Conservation (phyloP, 192 early-diverging fungal genomes). For the Radiomyces spectabilis region DNA sequence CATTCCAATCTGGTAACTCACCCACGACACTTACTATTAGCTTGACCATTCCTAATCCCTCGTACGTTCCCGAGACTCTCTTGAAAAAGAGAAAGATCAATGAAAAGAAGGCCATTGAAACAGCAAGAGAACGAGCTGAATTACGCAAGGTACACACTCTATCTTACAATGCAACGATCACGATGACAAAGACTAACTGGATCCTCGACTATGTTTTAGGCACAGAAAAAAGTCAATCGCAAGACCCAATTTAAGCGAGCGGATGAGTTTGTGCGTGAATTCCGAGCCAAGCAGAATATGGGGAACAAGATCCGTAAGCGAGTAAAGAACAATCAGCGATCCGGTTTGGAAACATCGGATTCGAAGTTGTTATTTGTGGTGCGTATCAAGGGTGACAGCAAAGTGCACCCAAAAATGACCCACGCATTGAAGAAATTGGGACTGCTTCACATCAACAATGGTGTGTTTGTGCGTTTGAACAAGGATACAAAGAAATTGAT, state of each 20-base stretch:
- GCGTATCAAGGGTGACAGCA: background rate
- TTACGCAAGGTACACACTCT: conserved; percentile 2
- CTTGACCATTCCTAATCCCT: conserved; percentile 50
- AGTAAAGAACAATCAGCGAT: background rate
- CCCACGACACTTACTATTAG: no score
- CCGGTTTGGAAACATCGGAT: no score
- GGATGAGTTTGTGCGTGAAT: conserved; percentile 11
- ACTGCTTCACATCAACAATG: conserved; percentile 5
- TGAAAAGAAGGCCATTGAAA: conserved; percentile 57
- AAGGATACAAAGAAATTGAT: background rate
- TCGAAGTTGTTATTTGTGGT: conserved; percentile 10
- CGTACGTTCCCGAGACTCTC: conserved; percentile 70
- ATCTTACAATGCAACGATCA: no score
- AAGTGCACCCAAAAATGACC: background rate
- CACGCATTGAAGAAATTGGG: conserved; percentile 2
- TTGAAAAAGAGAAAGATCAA: conserved; percentile 75
- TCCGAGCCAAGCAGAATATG: no score
- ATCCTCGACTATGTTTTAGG: background rate
- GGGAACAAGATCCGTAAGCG: no score
- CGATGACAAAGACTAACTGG: background rate
- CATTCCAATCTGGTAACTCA: no score
- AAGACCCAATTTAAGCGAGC: conserved; percentile 19
- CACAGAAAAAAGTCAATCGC: background rate
- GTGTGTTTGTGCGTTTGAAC: conserved; percentile 7
- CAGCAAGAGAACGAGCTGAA: conserved; percentile 10